Base-by-base conservation (phyloP, 108 stramenopile species). In the Pseudonitzschia multistriata region DNA sequence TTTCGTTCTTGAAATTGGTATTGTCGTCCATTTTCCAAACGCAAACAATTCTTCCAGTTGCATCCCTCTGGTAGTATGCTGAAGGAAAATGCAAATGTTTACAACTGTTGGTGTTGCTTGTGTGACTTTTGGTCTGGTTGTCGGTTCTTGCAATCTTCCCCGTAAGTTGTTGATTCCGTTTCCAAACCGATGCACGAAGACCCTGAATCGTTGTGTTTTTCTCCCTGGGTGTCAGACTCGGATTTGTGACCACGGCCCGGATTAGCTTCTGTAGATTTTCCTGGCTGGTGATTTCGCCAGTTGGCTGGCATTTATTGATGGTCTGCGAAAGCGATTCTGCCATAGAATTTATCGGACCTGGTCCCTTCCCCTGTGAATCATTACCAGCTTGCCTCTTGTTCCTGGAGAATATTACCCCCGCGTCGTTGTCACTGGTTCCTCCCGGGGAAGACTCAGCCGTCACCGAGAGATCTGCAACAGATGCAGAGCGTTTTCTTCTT, bases 121-220 rank as follows among this genome's bases (percentile, higher is more conserved):
- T 29, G 28, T n/a, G 33, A 30, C 6, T 52, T 52, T 7, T 8
- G 11, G 21, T 52, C 24, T 52, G 22, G 25, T 52, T 5, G 50
- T 25, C 50, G 50, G 42, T 45, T 45, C 42, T 17, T 15, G 73
- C 61, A 24, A 64, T 24, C 10, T 73, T 80, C 68, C 76, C 69
- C 63, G 78, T 75, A 36, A 88, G 74, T 40, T 82, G 68, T 52
- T 87, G 82, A 72, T 92, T 92, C 70, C 83, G 85, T 56, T 91
- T 92, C 88, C 86, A 91, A 48, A 91, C 87, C 13, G 86, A 85
- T 62, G 91, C 87, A 11, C 90, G 73, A 8, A 91, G 77, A 40
- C 91, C 88, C 82, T 92, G 91, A 52, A 95, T 95, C 39, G 94
- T 91, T 11, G 83, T 76, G 67, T 83, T 88, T 68, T 88, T 90